Evolutionary conservation across 768 basidiomycete species (phyloP).

Genomic region (Macrolepiota fuliginosa): DNA sequence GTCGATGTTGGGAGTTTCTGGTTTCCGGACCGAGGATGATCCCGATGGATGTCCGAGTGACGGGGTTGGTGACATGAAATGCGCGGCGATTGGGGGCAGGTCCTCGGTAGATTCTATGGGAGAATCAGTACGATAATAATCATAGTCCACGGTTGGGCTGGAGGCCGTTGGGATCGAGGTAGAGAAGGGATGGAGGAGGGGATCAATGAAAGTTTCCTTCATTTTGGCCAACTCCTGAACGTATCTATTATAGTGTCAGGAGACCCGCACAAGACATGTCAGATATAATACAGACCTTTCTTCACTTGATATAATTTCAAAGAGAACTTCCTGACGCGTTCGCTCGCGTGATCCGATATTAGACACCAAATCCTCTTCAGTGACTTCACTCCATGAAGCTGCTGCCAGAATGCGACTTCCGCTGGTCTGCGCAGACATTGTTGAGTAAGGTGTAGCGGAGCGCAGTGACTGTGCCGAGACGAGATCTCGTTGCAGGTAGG

Average conservation of each 20-base stretch:
- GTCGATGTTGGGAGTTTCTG: slow-evolving; percentile 66
- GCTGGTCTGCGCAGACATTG: slow-evolving; percentile 61
- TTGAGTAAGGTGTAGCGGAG: slow-evolving; percentile 79
- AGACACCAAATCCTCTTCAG: slow-evolving; percentile 90
- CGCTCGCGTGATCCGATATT: slow-evolving; percentile 93
- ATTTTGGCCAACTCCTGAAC: slow-evolving; percentile 87
- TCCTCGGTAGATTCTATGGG: slow-evolving; percentile 71
- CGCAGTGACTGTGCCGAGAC: slow-evolving; percentile 67
- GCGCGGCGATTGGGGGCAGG: slow-evolving; percentile 85
- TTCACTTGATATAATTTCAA: slow-evolving; percentile 95
- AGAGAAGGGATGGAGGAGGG: slow-evolving; percentile 83
- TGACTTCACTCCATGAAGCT: slow-evolving; percentile 89
- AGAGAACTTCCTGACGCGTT: slow-evolving; percentile 93
- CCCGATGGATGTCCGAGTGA: slow-evolving; percentile 30
- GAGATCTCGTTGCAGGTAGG: slow-evolving; percentile 55
- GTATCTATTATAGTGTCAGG: slow-evolving; percentile 56
- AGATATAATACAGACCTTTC: slow-evolving; percentile 62
- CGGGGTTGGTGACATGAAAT: slow-evolving; percentile 81
- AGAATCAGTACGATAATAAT: slow-evolving; percentile 69
- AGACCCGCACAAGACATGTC: neutral
- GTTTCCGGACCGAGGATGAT: slow-evolving; percentile 40
- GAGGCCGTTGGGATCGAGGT: slow-evolving; percentile 48
- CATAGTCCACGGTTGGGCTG: slow-evolving; percentile 61
- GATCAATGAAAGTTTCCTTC: slow-evolving; percentile 91
- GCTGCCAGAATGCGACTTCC: slow-evolving; percentile 75